Evolutionary conservation across 2,329 filamentous ascomycete species (phyloP).

Genomic region (Drechslerella coelobrocha): DNA sequence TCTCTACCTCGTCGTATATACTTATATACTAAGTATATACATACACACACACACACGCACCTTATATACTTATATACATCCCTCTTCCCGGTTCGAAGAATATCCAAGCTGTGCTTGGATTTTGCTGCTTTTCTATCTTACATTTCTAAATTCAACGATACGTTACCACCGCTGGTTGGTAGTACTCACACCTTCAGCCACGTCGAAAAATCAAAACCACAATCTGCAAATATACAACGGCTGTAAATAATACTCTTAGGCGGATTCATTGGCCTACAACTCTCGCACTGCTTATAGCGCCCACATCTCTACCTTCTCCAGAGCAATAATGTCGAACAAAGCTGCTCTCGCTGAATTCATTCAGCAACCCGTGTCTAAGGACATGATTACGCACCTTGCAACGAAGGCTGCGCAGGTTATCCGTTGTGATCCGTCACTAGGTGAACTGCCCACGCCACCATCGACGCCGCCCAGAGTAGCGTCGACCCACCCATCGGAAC

Average conservation of each 20-base stretch:
- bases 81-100: conserved; percentile 40
- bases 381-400: conserved; percentile 81
- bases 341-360: conserved; percentile 80
- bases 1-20: too few relatives aligned
- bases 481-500: conserved; percentile 58
- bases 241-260: too few relatives aligned
- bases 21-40: too few relatives aligned
- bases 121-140: neutral
- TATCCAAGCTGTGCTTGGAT: conserved; percentile 6
- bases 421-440: conserved; percentile 70
- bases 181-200: neutral
- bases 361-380: conserved; percentile 74
- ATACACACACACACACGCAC: neutral
- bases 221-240: too few relatives aligned
- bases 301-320: conserved; percentile 31
- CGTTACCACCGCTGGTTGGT: conserved; percentile 37
- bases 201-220: neutral
- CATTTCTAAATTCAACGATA: neutral
- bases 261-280: too few relatives aligned
- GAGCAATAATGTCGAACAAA: conserved; percentile 66
- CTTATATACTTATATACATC: too few relatives aligned
- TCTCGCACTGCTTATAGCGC: neutral
- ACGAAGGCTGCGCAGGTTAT: conserved; percentile 78
- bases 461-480: conserved; percentile 63
- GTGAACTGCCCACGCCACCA: conserved; percentile 59